Conservation (phyloP, 2,329 filamentous ascomycete species). For the Ramichloridium luteum region DNA sequence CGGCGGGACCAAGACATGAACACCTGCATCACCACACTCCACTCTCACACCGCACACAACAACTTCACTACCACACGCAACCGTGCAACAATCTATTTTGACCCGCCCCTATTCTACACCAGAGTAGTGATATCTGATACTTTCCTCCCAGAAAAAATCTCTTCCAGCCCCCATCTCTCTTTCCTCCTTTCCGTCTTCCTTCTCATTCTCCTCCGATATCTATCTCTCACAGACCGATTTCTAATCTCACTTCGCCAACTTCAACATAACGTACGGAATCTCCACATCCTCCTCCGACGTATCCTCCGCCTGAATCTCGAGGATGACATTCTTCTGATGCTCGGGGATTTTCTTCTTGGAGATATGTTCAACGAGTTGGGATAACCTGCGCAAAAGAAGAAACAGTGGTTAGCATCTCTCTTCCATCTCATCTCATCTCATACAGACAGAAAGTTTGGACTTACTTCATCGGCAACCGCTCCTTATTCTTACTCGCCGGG, state of each 20-base stretch:
- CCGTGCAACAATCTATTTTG: too few species aligned
- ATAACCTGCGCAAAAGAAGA: slow-evolving; percentile 49
- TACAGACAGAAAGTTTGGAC: slow-evolving; percentile 21
- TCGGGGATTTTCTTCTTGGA: slow-evolving; percentile 84
- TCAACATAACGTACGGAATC: slow-evolving; percentile 91
- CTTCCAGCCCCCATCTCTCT: too few species aligned
- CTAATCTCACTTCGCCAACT: slow-evolving; percentile 45
- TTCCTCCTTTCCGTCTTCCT: neutral
- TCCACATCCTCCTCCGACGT: slow-evolving; percentile 85
- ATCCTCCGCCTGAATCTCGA: slow-evolving; percentile 91
- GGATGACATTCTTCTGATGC: slow-evolving; percentile 91
- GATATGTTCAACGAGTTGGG: slow-evolving; percentile 73
- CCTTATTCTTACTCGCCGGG: slow-evolving; percentile 67
- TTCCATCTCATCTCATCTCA: slow-evolving; percentile 1
- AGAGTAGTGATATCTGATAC: too few species aligned
- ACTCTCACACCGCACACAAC: too few species aligned
- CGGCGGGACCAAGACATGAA: too few species aligned
- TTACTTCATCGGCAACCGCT: slow-evolving; percentile 60
- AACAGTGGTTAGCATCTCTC: slow-evolving; percentile 19
- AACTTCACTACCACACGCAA: too few species aligned
- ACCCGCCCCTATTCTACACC: too few species aligned
- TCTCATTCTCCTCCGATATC: too few species aligned
- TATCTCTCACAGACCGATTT: too few species aligned
- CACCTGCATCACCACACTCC: too few species aligned
- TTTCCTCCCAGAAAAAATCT: too few species aligned